A percentile compares a stretch with the other conserved stretches of the same genome.
phyloP scores from a whole-genome alignment of 2,329 filamentous ascomycete species.

The Penicillium fuscoglaucum region DNA sequence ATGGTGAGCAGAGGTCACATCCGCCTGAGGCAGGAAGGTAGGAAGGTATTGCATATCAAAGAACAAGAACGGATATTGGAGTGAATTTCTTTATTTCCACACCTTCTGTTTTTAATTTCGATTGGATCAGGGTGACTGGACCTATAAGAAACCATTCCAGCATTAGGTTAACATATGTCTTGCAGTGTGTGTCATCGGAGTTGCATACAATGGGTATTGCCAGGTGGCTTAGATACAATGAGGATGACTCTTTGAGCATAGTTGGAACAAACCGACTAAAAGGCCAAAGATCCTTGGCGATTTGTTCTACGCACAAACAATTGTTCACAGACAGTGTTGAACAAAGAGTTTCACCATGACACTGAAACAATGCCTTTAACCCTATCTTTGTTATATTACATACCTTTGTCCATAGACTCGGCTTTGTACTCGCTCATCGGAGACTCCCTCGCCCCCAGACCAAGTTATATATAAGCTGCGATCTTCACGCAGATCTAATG shows the following conservation, averaged over 20 bases:
- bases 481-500: not conserved
- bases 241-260: not conserved
- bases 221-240: not conserved
- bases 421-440: not conserved
- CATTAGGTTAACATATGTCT: not conserved
- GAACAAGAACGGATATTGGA: not conserved
- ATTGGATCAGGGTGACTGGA: not conserved
- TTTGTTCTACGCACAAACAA: not conserved
- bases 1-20: not conserved
- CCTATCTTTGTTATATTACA: not conserved
- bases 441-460: not conserved
- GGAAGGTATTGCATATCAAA: not conserved
- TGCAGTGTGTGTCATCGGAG: not conserved
- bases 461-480: not conserved
- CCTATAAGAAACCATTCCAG: not conserved
- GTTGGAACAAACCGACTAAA: not conserved
- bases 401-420: conserved; percentile 5
- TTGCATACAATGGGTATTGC: not conserved
- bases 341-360: not conserved
- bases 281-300: not conserved
- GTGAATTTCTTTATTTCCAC: not conserved
- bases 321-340: not conserved
- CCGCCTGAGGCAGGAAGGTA: not conserved
- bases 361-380: conserved; percentile 2
- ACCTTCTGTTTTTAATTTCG: not conserved